Conservation (phyloP, 2,329 filamentous ascomycete species). For the Penicillium sp. region DNA sequence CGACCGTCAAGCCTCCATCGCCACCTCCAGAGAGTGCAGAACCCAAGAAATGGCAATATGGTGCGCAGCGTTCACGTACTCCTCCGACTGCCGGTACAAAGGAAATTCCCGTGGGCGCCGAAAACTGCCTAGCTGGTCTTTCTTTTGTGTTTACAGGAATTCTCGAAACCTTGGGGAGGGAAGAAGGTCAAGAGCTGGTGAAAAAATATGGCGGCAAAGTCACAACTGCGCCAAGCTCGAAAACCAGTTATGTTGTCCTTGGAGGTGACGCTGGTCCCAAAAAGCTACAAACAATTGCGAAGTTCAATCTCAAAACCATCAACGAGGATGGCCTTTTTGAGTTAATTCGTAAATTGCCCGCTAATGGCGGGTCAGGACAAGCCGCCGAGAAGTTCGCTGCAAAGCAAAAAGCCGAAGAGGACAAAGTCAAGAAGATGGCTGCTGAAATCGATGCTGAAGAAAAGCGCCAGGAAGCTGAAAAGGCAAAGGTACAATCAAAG, state of each 20-base stretch:
- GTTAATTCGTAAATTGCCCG: constrained; percentile 72
- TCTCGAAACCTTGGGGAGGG: constrained; percentile 70
- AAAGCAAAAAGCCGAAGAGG: constrained; percentile 78
- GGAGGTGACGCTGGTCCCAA: constrained; percentile 87
- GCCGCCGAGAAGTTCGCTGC: constrained; percentile 78
- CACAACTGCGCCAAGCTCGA: constrained; percentile 75
- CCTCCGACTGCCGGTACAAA: constrained; percentile 58
- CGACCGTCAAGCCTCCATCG: constrained; percentile 73
- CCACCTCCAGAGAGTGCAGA: constrained; percentile 67
- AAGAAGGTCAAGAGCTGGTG: constrained; percentile 77
- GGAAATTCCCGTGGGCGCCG: constrained; percentile 74
- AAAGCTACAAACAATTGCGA: constrained; percentile 79
- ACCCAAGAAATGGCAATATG: constrained; percentile 72
- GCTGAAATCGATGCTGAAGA: constrained; percentile 83
- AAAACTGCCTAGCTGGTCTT: constrained; percentile 84
- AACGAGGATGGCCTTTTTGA: constrained; percentile 88
- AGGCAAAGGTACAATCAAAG: constrained; percentile 40
- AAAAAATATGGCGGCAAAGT: constrained; percentile 94
- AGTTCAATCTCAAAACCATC: constrained; percentile 79
- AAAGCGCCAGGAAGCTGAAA: constrained; percentile 36
- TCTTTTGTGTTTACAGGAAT: constrained; percentile 95
- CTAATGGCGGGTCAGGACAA: constrained; percentile 79
- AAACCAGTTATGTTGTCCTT: constrained; percentile 89
- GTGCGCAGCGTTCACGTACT: constrained; percentile 55
- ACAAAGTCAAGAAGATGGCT: constrained; percentile 72